These are phyloP conservation scores for Aspergillus texensis DNA, from an alignment of 2,329 filamentous ascomycete species.

Conservation along the genomic window DNA sequence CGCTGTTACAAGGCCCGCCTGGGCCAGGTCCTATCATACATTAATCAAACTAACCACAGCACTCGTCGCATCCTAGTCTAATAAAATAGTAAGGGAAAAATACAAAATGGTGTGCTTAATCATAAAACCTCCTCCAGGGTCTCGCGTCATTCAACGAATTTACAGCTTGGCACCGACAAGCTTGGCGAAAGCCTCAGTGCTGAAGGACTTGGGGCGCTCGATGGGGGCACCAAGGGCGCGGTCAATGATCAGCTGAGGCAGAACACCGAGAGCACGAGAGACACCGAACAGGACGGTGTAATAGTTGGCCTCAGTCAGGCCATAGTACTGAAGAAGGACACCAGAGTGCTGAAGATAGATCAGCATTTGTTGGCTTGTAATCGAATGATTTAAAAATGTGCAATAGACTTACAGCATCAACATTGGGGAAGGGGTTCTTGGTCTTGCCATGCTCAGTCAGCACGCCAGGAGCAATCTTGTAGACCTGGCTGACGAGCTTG, in stretches of 20 bases:
- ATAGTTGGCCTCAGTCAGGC: constrained; percentile 97
- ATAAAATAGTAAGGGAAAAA: constrained; percentile 20
- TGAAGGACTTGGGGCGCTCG: constrained; percentile 99
- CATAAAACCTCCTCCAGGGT: constrained; percentile 9
- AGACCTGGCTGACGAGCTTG: constrained; percentile 99
- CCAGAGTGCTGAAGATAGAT: constrained; percentile 71
- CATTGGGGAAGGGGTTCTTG: constrained; percentile 99
- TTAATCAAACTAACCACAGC: constrained; percentile 37
- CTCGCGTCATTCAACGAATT: constrained; percentile 39
- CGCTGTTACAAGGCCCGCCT: constrained; percentile 43
- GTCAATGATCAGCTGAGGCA: constrained; percentile 99
- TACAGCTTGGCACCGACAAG: constrained; percentile 88
- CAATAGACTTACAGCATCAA: constrained; percentile 68
- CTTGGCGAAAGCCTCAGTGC: constrained; percentile 94
- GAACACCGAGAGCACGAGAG: constrained; percentile 94
- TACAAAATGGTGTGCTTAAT: constrained; percentile 28
- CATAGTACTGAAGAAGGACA: constrained; percentile 99
- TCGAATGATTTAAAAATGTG: neutral
- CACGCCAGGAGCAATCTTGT: constrained; percentile 98
- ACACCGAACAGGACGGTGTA: constrained; percentile 99
- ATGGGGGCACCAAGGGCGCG: constrained; percentile 95
- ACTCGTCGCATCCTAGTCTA: constrained; percentile 33
- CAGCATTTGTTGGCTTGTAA: constrained; percentile 9
- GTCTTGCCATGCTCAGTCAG: constrained; percentile 99
- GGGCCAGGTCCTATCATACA: constrained; percentile 46